Base-by-base conservation (phyloP, 2,329 filamentous ascomycete species). In the Scedosporium apiospermum region DNA sequence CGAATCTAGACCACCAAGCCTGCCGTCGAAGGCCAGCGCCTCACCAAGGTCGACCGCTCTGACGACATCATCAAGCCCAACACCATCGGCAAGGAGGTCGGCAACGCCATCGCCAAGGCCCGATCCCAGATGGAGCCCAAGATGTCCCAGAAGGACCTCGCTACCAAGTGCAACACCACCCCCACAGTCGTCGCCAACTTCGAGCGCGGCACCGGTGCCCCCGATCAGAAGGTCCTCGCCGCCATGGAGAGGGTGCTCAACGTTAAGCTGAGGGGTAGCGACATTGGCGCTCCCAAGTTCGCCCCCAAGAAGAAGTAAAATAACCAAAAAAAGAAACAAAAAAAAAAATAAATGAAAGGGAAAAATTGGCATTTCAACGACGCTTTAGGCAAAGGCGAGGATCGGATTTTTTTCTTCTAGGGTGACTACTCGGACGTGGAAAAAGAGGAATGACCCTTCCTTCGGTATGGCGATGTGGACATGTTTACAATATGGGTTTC, bases 51-150 rank as follows among this genome's bases (percentile, higher is more conserved):
- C 76, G 95, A 98, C 82, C 93, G 93, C 69, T 88, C 87, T 74
- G 93, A 98, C 81, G 95, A 97, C 75, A 96, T 97, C 78, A 88
- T 98, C 78, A 96, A 96, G 81, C 93, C 92, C 72, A 96, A 96
- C 80, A 96, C 91, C 57, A 82, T 97, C 64, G 91, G 92, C 73
- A 82, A 83, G 71, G 82, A 84, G 63, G 91, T 98, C 67, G 91
- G 90, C 71, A 86, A 90, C 68, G 90, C 88, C 67, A 97, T 98
- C 78, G 83, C 86, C 71, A 84, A 88, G 71, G 85, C 89, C 63
- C 90, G 95, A 67, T 87, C 86, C 73, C 86, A 88, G 73, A 88
- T 91, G 74, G 89, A 89, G 77, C 92, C 93, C 77, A 95, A 96
- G 80, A 93, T 98, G 91, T 96, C 93, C 63, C 95, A 98, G 78